Base-by-base conservation (phyloP, 495 filamentous ascomycete genomes). In the Sphaerosporella brunnea region DNA sequence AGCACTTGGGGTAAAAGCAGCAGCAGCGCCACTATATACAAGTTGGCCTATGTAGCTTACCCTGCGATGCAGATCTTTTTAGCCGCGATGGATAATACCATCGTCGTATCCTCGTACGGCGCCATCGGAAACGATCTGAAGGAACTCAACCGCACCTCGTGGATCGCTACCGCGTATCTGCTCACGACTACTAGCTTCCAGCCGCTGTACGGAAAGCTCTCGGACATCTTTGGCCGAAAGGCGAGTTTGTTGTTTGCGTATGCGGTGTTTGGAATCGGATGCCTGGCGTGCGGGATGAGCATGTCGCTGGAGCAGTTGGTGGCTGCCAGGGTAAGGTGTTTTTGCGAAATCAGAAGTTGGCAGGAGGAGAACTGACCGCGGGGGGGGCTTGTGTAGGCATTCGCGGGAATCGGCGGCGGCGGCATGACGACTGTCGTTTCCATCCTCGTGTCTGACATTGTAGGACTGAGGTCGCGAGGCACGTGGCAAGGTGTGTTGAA, bases 191-290 rank as follows among this genome's bases (percentile, higher is more conserved):
- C 82, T 2, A 77, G 74, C 26, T 86, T 86, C 57, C 84, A 85
- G 60, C 82, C 79, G 0, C 61, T 85, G 0, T 88, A 84, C 56
- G 83, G 82, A 24, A 82, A 80, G 56, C 56, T 84, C 34, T 77
- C 73, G 48, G 82, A 90, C 62, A 86, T 90, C 38, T 90, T 88
- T 63, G 79, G 81, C 11, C 73, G 84, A n/a, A 87, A 87, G 65
- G 54, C 69, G 13, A 78, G 74, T 54, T 66, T 92, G 16, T 68
- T 90, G 1, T 82, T 77, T 53, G 74, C 73, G 3, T 88, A 88
- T 65, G 58, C 67, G 24, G 62, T 85, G 45, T 92, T 92, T 61
- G 82, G 80, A 2, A 56, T 76, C 13, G 84, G 82, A 1, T 82
- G 77, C 49, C 58, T 85, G 19, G 73, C 69, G 45, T 88, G 84